Evolutionary conservation across 2,329 filamentous ascomycete genomes (phyloP), one percentile per base, ranked within the genome.

Genomic region (Grosmannia huntii): DNA sequence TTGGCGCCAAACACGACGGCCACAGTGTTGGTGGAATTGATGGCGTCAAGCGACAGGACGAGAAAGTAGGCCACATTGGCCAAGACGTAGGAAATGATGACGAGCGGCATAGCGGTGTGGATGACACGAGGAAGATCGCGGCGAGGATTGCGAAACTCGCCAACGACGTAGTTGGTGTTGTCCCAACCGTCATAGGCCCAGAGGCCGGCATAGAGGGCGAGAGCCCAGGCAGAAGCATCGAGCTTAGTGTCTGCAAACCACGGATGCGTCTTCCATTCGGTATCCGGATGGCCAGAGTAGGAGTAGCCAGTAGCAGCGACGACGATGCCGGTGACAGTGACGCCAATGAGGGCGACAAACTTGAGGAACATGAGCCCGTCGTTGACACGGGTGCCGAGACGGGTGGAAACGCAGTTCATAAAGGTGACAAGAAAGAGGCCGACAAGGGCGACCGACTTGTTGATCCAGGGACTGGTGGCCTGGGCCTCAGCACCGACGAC

Each of bases 111-210:
- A 16, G 92, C 91, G 0, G 92, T 96, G 73, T 99, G 94, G 59
- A 99, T 96, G 28, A 96, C 91, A 25, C 90, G 84, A 0, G 94
- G 94, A 11, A 99, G 83, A 69, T 99, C 94, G 62, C 90, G 85
- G 53, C 82, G 81, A 0, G 94, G 90, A 67, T 96, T 91, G 66
- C 90, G 87, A 75, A 99, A 97, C 72, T 99, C 94, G 65, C 91
- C 94, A 0, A 95, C 90, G 7, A 99, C 94, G 67, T 96, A 99
- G 72, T 96, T 99, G 62, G 92, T 95, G 70, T 99, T 99, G 69
- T 99, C 94, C 94, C 94, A 99, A 33, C 94, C 94, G 69, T 99
- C 94, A 72, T 94, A 99, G 0, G 94, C 94, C 94, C 94, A 99
- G 5, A 99, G 78, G 10, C 94, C 94, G 19, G 90, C 92, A 69